Conservation (phyloP, 257 asterid genomes). For the Dorcoceras hygrometricum region DNA sequence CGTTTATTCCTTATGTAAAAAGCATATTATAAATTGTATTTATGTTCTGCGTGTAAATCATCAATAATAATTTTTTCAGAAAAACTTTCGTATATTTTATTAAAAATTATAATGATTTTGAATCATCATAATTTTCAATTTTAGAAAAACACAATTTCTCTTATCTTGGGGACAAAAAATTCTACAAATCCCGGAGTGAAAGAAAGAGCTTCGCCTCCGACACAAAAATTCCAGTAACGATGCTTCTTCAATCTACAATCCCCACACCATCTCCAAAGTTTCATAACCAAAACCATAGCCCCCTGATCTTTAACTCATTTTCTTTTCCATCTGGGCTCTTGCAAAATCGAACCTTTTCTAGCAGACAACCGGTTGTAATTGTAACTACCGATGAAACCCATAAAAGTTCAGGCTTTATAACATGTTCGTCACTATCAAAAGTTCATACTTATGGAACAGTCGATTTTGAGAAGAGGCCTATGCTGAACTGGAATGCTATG, state of each 20-base stretch:
- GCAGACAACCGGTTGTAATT: constrained; percentile 31
- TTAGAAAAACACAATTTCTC: too few relatives aligned
- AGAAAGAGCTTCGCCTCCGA: background rate
- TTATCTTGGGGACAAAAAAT: constrained; percentile 21
- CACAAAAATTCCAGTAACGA: constrained; percentile 20
- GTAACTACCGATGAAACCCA: constrained; percentile 28
- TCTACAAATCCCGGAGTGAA: background rate
- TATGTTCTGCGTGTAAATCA: too few relatives aligned
- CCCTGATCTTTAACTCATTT: constrained; percentile 35
- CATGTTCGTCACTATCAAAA: constrained; percentile 56
- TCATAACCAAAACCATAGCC: constrained; percentile 25
- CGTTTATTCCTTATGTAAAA: too few relatives aligned
- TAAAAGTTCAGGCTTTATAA: constrained; percentile 32
- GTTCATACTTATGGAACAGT: constrained; percentile 56
- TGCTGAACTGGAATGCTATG: constrained; percentile 57
- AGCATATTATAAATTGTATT: too few relatives aligned
- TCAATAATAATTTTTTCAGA: too few relatives aligned
- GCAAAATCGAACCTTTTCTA: constrained; percentile 32
- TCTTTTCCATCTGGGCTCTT: constrained; percentile 49
- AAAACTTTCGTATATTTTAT: too few relatives aligned
- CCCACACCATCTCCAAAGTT: constrained; percentile 34
- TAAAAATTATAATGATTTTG: too few relatives aligned
- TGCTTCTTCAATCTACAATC: constrained; percentile 68
- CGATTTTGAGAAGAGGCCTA: constrained; percentile 57
- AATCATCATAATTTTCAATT: too few relatives aligned